These are phyloP conservation scores for Chalara sp. DNA, from an alignment of 2,329 filamentous ascomycete genomes.

Conservation along the genomic window DNA sequence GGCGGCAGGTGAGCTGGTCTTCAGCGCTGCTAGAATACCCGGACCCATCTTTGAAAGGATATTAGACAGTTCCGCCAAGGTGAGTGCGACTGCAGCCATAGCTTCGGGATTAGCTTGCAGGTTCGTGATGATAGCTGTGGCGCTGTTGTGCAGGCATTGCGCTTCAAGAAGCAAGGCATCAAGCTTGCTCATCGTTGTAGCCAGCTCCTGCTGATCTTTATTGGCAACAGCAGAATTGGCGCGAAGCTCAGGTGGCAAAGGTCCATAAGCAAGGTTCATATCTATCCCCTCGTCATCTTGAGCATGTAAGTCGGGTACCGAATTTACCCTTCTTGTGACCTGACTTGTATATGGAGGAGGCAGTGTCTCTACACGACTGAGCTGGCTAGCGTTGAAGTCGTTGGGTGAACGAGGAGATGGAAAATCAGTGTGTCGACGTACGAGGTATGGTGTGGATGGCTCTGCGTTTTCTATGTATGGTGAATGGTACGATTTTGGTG, in stretches of 20 bases:
- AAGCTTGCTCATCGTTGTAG: conserved; percentile 65
- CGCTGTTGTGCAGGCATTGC: conserved; percentile 81
- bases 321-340: conserved; percentile 7
- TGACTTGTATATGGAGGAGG: conserved; percentile 13
- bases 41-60: conserved; percentile 80
- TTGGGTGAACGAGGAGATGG: conserved; percentile 1
- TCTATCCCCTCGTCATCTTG: conserved; percentile 53
- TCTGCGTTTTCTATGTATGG: conserved; percentile 18
- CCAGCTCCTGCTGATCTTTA: conserved; percentile 45
- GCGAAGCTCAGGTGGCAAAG: conserved; percentile 62
- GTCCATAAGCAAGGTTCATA: conserved; percentile 88
- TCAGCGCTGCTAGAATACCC: conserved; percentile 66
- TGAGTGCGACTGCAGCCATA: conserved; percentile 87
- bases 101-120: conserved; percentile 80
- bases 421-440: conserved; percentile 22
- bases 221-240: neutral
- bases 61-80: conserved; percentile 83
- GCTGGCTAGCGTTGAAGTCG: conserved; percentile 2
- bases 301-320: conserved; percentile 18
- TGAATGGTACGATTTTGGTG: conserved; percentile 10
- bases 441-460: conserved; percentile 11
- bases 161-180: conserved; percentile 78
- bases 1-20: conserved; percentile 75
- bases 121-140: conserved; percentile 73
- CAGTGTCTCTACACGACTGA: conserved; percentile 8